Base-by-base conservation (phyloP, 495 filamentous ascomycete species). In the Jackrogersella multiformis region DNA sequence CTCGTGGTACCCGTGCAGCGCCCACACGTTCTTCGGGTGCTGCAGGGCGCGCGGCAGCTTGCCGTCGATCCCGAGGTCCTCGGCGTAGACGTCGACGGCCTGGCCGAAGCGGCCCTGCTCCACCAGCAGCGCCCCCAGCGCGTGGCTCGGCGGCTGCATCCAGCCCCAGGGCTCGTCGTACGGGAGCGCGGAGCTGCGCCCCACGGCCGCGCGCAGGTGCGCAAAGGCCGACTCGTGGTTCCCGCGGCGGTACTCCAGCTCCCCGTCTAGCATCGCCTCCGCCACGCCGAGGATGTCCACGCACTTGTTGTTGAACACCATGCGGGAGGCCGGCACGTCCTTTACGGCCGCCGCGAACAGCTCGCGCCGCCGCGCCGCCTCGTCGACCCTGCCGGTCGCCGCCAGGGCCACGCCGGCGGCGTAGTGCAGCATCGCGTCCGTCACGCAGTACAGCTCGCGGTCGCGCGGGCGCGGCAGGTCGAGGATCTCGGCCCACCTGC, bases 81-180 rank as follows among this genome's bases (percentile, higher is more conserved):
- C 86, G 3, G 76, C 73, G 52, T 90, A 91, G 3, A 86, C 80
- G 0, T 73, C 74, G 9, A 80, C 61, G 0, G 88, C 88, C 53
- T 89, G 79, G 24, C 84, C 75, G 6, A 86, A 78, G 1, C 78
- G 78, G 2, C 81, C 83, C 57, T 90, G 88, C 56, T 91, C 89
- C 0, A 88, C 70, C 16, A 88, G 73, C 1, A 91, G 76, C 4
- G 88, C 88, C 0, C 85, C 88, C 39, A 87, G 85, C 2, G 88
- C 87, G 74, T 91, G 89, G 4, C 87, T 76, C 0, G 86, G 82
- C 0, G 89, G 87, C 63, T 88, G 84, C 87, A 90, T 89, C 87
- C 87, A 89, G 2, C 85, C 85, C 87, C 88, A 90, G 0, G 89
- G 89, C 73, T 91, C 89, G 59, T 87, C 84, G 56, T 88, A 91